Base-by-base conservation (phyloP, 177 flowering plant species). In the Vitis hybrid region DNA sequence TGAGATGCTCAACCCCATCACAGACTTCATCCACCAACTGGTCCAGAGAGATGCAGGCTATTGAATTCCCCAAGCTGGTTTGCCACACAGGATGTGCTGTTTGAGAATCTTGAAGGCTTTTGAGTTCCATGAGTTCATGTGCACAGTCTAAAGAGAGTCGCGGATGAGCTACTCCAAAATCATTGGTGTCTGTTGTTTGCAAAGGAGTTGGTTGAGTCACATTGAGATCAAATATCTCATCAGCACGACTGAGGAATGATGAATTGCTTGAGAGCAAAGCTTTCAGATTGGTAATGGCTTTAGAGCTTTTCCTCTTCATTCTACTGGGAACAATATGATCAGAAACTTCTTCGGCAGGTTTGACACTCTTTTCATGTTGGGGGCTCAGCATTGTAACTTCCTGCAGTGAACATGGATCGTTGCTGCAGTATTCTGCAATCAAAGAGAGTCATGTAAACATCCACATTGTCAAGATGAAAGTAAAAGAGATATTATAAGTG, bases 71-170 rank as follows among this genome's bases (percentile, higher is more conserved):
- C 1, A 12, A 0, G 11, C 6, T 20, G 54, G 53, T 65, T 24
- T 13, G 63, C 19, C 66, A 18, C 28, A 76, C 14, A 56, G 83
- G 86, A 73, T 74, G 63, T 2, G 11, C 22, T 33, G 15, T 19
- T 63, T 55, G 76, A n/a, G 78, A 73, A 53, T 53, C 67, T n/a
- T 44, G 72, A 57, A 12, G 62, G 78, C 81, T 81, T 80, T 74
- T 87, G 4, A 76, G 77, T 19, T 79, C 84, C 70, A 82, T 33
- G 53, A 90, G 67, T 74, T 94, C 96, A 14, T 81, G 77, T 53
- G 93, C 92, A 71, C 77, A 92, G 68, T 91, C 92, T n/a, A 88
- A 44, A 24, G 73, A 59, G 70, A 88, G 78, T 74, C 67, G 76
- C 11, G 49, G 3, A 59, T 74, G 66, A 57, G 69, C 66, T 28